Evolutionary conservation across 331 rosid species (phyloP).

Genomic region (Quercus lobata): DNA sequence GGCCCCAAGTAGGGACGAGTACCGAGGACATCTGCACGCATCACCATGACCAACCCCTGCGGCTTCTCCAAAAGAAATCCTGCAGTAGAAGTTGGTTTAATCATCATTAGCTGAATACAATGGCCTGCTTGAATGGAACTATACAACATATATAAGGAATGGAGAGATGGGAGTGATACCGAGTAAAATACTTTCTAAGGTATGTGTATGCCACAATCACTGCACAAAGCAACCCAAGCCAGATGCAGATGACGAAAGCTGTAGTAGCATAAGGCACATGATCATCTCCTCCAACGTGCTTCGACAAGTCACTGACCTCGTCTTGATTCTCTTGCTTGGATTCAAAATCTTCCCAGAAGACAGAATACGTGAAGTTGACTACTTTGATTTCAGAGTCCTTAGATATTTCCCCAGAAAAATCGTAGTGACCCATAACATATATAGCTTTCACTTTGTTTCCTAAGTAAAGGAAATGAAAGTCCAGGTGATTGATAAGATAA

Average conservation of each 20-base stretch:
- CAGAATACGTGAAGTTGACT: slow-evolving; percentile 7
- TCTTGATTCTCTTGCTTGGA: background rate
- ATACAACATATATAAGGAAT: too few relatives aligned
- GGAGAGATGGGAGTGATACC: background rate
- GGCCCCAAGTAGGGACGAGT: slow-evolving; percentile 18
- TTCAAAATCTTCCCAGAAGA: slow-evolving; percentile 1
- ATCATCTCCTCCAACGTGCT: too few relatives aligned
- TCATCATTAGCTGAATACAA: background rate
- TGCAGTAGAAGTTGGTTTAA: background rate
- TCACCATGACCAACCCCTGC: background rate
- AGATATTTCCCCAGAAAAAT: slow-evolving; percentile 5
- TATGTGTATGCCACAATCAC: background rate
- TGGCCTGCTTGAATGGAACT: background rate
- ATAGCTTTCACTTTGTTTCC: background rate
- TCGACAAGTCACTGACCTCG: too few relatives aligned
- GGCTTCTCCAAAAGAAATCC: background rate
- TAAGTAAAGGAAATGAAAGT: background rate
- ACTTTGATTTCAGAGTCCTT: background rate
- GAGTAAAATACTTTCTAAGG: background rate
- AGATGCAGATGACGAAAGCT: background rate
- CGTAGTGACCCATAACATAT: background rate
- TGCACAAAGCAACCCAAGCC: slow-evolving; percentile 4
- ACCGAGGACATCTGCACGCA: background rate
- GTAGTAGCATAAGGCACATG: background rate
- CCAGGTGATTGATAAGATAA: slow-evolving; percentile 2